A percentile compares a stretch with the other conserved stretches of the same genome.
phyloP scores from a whole-genome alignment of 805 yeast genomes.

The Clavispora santaluciae region DNA sequence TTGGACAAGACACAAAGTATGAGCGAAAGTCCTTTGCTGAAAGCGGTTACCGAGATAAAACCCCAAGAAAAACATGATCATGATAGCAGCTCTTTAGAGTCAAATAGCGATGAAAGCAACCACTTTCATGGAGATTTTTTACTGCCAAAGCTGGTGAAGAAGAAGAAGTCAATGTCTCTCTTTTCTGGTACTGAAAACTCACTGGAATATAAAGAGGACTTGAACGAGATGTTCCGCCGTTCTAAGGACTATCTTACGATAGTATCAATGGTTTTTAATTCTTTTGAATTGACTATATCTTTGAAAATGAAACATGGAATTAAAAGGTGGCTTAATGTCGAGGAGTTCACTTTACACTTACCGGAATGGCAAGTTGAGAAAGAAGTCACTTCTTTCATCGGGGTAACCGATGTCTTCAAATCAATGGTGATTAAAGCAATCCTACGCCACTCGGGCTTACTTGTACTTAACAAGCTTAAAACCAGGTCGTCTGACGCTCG shows the following conservation, averaged over 20 bases:
- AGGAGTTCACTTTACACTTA: slow-evolving; percentile 28
- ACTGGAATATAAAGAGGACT: slow-evolving; percentile 14
- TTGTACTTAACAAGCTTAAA: slow-evolving; percentile 30
- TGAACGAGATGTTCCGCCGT: slow-evolving; percentile 63
- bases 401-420: slow-evolving; percentile 30
- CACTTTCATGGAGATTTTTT: neutral
- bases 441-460: slow-evolving; percentile 31
- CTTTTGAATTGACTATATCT: slow-evolving; percentile 29
- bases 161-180: slow-evolving; percentile 2
- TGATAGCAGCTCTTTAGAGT: neutral
- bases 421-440: slow-evolving; percentile 28
- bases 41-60: slow-evolving; percentile 4
- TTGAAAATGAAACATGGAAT: slow-evolving; percentile 31
- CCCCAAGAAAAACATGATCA: neutral
- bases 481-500: slow-evolving; percentile 1
- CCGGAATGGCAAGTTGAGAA: slow-evolving; percentile 31
- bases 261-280: slow-evolving; percentile 38
- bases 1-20: slow-evolving; percentile 7
- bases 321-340: slow-evolving; percentile 33
- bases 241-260: slow-evolving; percentile 72
- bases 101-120: neutral
- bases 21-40: slow-evolving; percentile 11
- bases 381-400: slow-evolving; percentile 30
- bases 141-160: neutral
- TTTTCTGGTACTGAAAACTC: slow-evolving; percentile 2